Conservation (phyloP, 179 eudicot species). For the Spergularia azorica region DNA sequence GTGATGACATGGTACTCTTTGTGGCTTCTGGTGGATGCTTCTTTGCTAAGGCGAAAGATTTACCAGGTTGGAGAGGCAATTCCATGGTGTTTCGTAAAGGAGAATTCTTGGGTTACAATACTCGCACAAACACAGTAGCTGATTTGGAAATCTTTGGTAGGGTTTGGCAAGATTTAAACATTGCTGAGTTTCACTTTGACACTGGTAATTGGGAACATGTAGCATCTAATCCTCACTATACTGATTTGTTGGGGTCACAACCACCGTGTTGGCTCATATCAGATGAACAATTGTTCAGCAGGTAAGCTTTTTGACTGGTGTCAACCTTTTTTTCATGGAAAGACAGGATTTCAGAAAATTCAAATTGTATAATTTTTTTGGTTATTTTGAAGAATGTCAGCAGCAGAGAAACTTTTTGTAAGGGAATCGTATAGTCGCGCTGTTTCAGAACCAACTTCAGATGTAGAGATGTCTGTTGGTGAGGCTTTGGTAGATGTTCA, state of each 20-base stretch:
- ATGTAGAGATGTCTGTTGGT: no score
- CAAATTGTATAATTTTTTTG: no score
- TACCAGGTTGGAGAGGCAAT: constrained; percentile 29
- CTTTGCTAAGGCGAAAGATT: constrained; percentile 14
- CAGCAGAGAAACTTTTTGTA: neutral
- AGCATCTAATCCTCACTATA: neutral
- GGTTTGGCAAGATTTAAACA: neutral
- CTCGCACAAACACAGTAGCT: neutral
- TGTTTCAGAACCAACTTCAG: neutral
- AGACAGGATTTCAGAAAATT: neutral
- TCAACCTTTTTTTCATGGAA: neutral
- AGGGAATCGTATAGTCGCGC: neutral
- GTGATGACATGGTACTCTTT: constrained; percentile 26
- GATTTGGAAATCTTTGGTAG: constrained; percentile 8
- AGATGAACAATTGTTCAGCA: neutral
- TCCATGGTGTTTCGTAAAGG: constrained; percentile 19
- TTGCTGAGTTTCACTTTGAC: constrained; percentile 18
- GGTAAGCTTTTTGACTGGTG: neutral
- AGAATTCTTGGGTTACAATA: constrained; percentile 13
- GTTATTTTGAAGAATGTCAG: neutral
- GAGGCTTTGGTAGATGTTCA: no score
- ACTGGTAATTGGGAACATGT: constrained; percentile 8
- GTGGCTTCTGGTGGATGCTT: constrained; percentile 17
- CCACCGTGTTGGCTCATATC: constrained; percentile 23
- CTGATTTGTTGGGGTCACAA: constrained; percentile 19